Conservation (phyloP, 345 rosid genomes). For the Ceriops tagal region DNA sequence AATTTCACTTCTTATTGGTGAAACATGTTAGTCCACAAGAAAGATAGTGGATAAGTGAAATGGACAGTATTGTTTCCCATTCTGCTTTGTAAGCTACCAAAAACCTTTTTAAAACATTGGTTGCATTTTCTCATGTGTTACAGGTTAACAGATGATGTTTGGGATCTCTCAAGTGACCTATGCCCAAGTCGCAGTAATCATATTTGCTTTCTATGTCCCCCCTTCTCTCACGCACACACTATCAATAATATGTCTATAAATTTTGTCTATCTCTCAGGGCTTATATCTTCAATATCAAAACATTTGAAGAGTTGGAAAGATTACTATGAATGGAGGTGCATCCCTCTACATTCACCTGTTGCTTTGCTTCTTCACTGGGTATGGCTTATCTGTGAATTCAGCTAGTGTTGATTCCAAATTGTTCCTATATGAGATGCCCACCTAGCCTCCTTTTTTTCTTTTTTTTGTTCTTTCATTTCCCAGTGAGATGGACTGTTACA, state of each 20-base stretch:
- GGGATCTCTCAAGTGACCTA: constrained; percentile 57
- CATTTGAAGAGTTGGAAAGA: constrained; percentile 54
- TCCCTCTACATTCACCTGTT: constrained; percentile 73
- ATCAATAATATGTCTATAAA: constrained; percentile 3
- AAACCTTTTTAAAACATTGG: background rate
- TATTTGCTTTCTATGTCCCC: constrained; percentile 6
- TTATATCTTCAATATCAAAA: constrained; percentile 36
- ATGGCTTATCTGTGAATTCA: constrained; percentile 17
- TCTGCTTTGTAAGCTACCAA: background rate
- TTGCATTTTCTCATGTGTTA: background rate
- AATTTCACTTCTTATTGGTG: background rate
- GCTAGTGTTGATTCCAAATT: background rate
- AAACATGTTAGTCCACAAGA: constrained; percentile 1
- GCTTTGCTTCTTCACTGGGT: constrained; percentile 96
- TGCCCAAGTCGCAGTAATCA: constrained; percentile 73
- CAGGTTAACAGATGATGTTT: constrained; percentile 40
- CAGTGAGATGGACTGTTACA: too few species aligned
- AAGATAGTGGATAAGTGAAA: background rate
- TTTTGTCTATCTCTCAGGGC: constrained; percentile 42
- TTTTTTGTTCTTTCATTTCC: too few species aligned
- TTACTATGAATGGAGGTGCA: constrained; percentile 75
- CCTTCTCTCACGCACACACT: too few species aligned
- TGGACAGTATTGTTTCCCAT: too few species aligned
- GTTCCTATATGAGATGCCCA: too few species aligned
- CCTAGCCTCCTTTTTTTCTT: too few species aligned